Evolutionary conservation across 176 grass and related monocot species (phyloP).

Genomic region (Hordeum vulgare): MorexV3_pseudomolecules_assembly NC_058522.1:458382145-458382644

Average conservation of each 20-base stretch:
- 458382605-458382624: conserved; percentile 47
- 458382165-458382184: conserved; percentile 27
- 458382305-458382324: background rate
- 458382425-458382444: conserved; percentile 75
- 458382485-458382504: conserved; percentile 29
- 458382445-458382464: conserved; percentile 73
- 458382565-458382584: conserved; percentile 93
- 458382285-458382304: background rate
- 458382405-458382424: conserved; percentile 71
- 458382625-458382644: conserved; percentile 61
- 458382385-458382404: conserved; percentile 74
- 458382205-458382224: conserved; percentile 33
- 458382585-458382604: conserved; percentile 54
- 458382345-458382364: conserved; percentile 72
- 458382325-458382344: conserved; percentile 34
- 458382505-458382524: conserved; percentile 37
- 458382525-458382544: conserved; percentile 70
- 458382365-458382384: conserved; percentile 74
- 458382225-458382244: background rate
- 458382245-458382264: background rate
- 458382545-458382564: conserved; percentile 47
- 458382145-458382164: conserved; percentile 1
- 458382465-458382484: conserved; percentile 81
- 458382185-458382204: conserved; percentile 12
- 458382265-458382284: background rate